Conservation (phyloP, 495 filamentous ascomycete species). For the Cryomyces minteri region DNA sequence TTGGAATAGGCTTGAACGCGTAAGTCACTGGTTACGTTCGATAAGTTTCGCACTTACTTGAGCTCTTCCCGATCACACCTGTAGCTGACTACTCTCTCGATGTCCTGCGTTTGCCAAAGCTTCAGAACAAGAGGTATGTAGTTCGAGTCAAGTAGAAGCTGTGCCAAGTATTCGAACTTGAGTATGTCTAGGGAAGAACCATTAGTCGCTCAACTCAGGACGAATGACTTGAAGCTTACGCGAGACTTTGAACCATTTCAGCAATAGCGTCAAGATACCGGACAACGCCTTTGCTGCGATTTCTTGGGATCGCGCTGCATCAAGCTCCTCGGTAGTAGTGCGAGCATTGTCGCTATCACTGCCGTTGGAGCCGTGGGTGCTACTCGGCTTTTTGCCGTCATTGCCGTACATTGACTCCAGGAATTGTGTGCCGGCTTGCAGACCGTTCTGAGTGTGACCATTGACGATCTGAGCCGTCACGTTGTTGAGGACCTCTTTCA, state of each 20-base stretch:
- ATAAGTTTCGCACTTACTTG: conserved; percentile 34
- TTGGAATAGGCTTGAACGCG: conserved; percentile 53
- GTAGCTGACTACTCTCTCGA: conserved; percentile 73
- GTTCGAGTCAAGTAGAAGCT: conserved; percentile 82
- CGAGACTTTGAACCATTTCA: conserved; percentile 95
- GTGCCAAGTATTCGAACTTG: conserved; percentile 90
- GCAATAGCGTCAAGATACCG: conserved; percentile 59
- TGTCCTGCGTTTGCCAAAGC: conserved; percentile 79
- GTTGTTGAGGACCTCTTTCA: conserved; percentile 71
- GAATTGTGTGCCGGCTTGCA: conserved; percentile 21
- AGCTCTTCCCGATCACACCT: conserved; percentile 68
- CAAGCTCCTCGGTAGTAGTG: conserved; percentile 34
- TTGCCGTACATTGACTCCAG: conserved; percentile 21
- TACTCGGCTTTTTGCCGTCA: conserved; percentile 2
- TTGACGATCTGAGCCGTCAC: conserved; percentile 48
- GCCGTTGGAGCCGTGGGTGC: conserved; percentile 11
- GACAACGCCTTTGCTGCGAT: conserved; percentile 83
- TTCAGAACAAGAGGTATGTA: conserved; percentile 86
- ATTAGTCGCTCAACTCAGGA: background rate
- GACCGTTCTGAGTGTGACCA: conserved; percentile 27
- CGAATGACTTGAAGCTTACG: conserved; percentile 37
- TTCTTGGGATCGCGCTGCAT: conserved; percentile 62
- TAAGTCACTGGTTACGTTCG: background rate
- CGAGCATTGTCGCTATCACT: conserved; percentile 1
- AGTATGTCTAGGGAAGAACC: conserved; percentile 46